A percentile compares a stretch with the other conserved stretches of the same genome.
These are phyloP conservation scores for Hanseniaspora mollemarum DNA, from an alignment of 805 yeast species.

Conservation along the genomic window DNA sequence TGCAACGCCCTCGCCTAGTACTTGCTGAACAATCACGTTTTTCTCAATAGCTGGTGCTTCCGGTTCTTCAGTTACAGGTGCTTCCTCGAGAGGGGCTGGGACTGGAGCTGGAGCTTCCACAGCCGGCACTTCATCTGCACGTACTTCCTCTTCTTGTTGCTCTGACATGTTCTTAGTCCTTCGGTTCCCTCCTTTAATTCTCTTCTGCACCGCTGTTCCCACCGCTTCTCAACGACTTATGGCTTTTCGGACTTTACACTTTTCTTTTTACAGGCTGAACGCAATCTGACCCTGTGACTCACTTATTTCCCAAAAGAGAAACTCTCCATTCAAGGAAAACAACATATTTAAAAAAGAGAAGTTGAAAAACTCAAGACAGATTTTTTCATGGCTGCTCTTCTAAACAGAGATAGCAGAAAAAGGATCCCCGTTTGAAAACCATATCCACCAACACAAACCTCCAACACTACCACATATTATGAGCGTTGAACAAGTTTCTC, in stretches of 20 bases:
- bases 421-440: neutral
- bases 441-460: neutral
- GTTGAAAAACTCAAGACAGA: slow-evolving; percentile 1
- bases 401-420: neutral
- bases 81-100: no score
- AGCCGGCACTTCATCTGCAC: no score
- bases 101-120: no score
- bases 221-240: neutral
- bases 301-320: slow-evolving; percentile 1
- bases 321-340: neutral
- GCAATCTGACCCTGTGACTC: neutral
- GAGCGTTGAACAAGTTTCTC: slow-evolving; percentile 51
- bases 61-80: no score
- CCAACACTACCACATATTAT: slow-evolving; percentile 6
- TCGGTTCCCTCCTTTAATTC: no score
- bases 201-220: neutral
- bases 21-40: neutral
- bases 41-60: no score
- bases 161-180: no score
- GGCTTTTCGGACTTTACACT: neutral
- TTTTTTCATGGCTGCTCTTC: neutral
- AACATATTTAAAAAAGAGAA: slow-evolving; percentile 1
- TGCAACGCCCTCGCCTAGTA: no score
- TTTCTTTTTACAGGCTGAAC: no score
- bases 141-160: no score